Base-by-base conservation (phyloP, 108 stramenopile species). In the Cyclostephanos invisitatus region DNA sequence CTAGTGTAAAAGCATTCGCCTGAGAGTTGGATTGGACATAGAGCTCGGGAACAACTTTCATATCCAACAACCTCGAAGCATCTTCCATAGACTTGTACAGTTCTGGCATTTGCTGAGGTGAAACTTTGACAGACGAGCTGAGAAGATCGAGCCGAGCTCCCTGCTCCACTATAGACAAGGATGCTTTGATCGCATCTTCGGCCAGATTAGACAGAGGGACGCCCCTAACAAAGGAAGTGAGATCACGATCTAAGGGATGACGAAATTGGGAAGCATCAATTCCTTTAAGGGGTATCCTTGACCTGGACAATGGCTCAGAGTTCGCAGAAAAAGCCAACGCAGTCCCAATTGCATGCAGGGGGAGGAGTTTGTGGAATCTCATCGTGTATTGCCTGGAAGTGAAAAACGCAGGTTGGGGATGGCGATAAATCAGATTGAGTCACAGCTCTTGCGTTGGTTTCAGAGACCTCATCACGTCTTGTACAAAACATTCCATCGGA, bases 1-100 rank as follows among this genome's bases (percentile, higher is more conserved):
- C 87, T 62, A 87, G 63, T 6, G 87, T 87, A 60, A 76, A 87
- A 5, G 87, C 87, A 70, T 87, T 87, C 7, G 87, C 84, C 58
- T 83, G 84, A 2, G 84, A 54, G 55, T 63, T 83, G 17, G 79
- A 81, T 68, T 85, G 82, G 8, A 87, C 75, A 57, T 77, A 87
- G 7, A 87, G 53, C 12, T 87, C 87, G 0, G 87, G 87, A 35
- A 72, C 54, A 10, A 62, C 46, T 18, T 53, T 55, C 60, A 83
- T 59, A 40, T 79, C 74, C 42, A 87, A 74, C 11, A 85, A 29
- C 14, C 53, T 20, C 3, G 75, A 70, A 10, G 83, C 83, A 15
- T 82, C 82, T 27, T 60, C 56, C 58, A 85, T 56, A 17, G 67
- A 49, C 38, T 72, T 62, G 47, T 83, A 65, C 11, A 87, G 29